Evolutionary conservation across 1,284 basidiomycete genomes (phyloP), one percentile per base, ranked within the genome.

Genomic region (Nidula niveotomentosa): DNA sequence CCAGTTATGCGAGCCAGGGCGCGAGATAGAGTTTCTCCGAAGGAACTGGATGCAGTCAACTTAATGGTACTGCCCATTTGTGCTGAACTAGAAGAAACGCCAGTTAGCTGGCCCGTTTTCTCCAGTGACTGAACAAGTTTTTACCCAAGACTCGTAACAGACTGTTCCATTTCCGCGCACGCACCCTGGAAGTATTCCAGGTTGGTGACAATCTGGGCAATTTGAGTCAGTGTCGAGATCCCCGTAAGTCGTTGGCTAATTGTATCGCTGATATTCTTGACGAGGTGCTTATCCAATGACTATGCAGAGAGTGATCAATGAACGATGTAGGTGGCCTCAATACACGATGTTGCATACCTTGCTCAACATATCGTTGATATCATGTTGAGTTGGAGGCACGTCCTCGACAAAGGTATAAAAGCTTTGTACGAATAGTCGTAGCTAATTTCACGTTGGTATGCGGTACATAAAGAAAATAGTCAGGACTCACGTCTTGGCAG

Each of bases 321-420:
- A 23, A 23, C 23, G 23, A 3, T 23, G 23, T 23, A 23, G 23
- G 23, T 3, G 23, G 23, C 23, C 23, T 23, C 23, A 23, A 23
- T 23, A 41, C 10, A 30, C 36, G 49, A 15, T 34, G 52, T 34
- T n/a, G 6, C 52, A 53, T 64, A 94, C 94, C 79, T 90, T 94
- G 72, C 90, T 90, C 49, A 99, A 72, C 9, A 98, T 81, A 58
- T 95, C 93, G 66, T 98, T 96, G 30, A 97, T 93, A 67, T 96
- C 93, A 41, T 92, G 82, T 66, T 94, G 91, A 58, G 95, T 90
- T 67, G 96, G 92, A 1, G 90, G 87, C 8, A 97, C 92, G 1
- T 96, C 96, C 62, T 98, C 96, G 0, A 95, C 88, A 69, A 98
- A 99, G 39, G 93, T 88, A 70, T 98, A 98, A 76, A 98, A 99